Conservation (phyloP, 768 basidiomycete genomes). For the Pleurotus ostreatus region DNA sequence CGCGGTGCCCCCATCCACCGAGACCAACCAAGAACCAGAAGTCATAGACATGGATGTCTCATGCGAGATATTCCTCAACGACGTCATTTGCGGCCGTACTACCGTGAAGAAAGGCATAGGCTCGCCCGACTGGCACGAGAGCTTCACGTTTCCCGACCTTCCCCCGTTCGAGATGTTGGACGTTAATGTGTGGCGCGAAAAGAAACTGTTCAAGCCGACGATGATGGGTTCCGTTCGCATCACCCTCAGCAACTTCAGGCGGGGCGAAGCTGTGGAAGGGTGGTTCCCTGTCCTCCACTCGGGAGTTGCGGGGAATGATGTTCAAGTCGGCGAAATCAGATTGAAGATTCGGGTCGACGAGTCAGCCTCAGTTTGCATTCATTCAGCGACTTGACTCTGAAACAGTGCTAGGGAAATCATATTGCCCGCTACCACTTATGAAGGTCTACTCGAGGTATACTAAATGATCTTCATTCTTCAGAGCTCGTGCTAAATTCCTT, state of each 20-base stretch:
- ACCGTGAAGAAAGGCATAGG: constrained; percentile 65
- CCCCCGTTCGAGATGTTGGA: constrained; percentile 75
- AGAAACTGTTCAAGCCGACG: constrained; percentile 51
- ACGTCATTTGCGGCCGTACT: constrained; percentile 66
- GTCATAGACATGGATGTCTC: constrained; percentile 65
- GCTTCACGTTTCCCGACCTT: constrained; percentile 67
- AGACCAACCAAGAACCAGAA: constrained; percentile 38
- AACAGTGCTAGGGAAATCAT: constrained; percentile 62
- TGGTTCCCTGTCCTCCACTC: constrained; percentile 75
- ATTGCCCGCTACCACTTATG: constrained; percentile 63
- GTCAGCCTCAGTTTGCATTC: constrained; percentile 32
- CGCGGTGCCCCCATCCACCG: constrained; percentile 14
- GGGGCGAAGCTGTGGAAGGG: constrained; percentile 74
- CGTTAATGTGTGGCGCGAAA: constrained; percentile 67
- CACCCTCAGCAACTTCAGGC: constrained; percentile 63
- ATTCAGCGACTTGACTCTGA: not conserved
- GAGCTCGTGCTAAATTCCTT: not conserved
- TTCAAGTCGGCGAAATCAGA: constrained; percentile 72
- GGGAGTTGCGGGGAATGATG: constrained; percentile 41
- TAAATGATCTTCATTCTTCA: not conserved
- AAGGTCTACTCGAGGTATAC: constrained; percentile 53
- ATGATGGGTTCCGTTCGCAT: constrained; percentile 62
- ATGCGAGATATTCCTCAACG: constrained; percentile 76
- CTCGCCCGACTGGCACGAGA: constrained; percentile 81
- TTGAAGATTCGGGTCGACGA: constrained; percentile 74